phyloP scores from a whole-genome alignment of 1,284 basidiomycete species.

The Heterobasidion annosum region DNA sequence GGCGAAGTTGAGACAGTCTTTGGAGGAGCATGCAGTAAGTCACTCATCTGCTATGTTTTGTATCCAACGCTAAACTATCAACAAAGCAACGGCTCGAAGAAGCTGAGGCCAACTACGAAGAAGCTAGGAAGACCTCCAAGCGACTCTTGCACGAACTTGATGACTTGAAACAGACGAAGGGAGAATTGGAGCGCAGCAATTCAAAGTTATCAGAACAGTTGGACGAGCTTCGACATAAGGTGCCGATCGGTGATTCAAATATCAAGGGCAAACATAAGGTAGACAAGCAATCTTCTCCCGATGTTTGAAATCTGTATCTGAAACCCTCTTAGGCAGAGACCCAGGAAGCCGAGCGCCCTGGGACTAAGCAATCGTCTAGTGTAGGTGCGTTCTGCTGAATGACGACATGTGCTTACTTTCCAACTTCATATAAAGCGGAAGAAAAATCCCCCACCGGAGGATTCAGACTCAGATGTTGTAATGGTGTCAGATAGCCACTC shows the following conservation, averaged over 20 bases:
- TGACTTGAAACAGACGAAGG: neutral
- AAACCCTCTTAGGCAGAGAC: conserved; percentile 12
- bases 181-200: neutral
- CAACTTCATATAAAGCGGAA: no score
- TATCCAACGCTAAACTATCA: neutral
- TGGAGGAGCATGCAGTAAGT: neutral
- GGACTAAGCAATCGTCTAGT: conserved; percentile 20
- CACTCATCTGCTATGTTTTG: neutral
- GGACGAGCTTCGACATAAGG: neutral
- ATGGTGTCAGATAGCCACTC: no score
- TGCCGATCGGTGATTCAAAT: neutral
- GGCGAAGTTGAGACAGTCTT: conserved; percentile 24
- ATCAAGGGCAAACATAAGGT: conserved; percentile 7
- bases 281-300: conserved; percentile 7
- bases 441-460: no score
- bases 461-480: no score
- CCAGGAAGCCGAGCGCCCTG: conserved; percentile 26
- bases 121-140: neutral
- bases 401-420: no score
- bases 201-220: neutral
- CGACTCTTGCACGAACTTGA: neutral
- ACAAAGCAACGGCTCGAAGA: neutral
- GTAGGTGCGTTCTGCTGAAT: neutral
- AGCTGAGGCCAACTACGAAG: neutral
- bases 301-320: neutral